A percentile compares a stretch with the other conserved stretches of the same genome.
Evolutionary conservation across 495 filamentous ascomycete species (phyloP).

Genomic region (Lindgomyces ingoldianus): DNA sequence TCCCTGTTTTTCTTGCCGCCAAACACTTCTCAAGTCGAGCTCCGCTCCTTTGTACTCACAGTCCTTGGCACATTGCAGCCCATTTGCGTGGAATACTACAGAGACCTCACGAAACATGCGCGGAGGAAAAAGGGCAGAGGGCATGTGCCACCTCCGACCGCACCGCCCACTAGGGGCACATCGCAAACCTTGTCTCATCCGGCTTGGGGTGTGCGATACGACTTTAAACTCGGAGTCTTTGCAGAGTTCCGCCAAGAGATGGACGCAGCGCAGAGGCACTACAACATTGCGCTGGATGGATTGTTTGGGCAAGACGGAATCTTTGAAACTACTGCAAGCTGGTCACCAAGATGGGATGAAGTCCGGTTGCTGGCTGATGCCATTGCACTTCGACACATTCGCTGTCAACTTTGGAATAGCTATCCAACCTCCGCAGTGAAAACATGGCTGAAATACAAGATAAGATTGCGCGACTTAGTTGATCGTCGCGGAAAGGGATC

Average conservation of each 20-base stretch:
- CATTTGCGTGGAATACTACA: constrained; percentile 75
- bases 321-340: constrained; percentile 79
- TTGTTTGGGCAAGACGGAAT: constrained; percentile 73
- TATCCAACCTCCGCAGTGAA: constrained; percentile 72
- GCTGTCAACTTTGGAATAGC: constrained; percentile 75
- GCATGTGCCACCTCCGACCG: constrained; percentile 74
- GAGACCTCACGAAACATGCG: constrained; percentile 84
- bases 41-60: constrained; percentile 64
- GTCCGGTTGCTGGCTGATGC: constrained; percentile 77
- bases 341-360: constrained; percentile 85
- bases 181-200: constrained; percentile 79
- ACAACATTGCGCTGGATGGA: constrained; percentile 79
- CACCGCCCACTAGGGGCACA: constrained; percentile 77
- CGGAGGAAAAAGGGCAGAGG: constrained; percentile 79
- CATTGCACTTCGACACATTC: constrained; percentile 73
- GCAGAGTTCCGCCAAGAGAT: constrained; percentile 90
- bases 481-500: constrained; percentile 81
- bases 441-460: constrained; percentile 72
- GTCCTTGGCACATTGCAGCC: constrained; percentile 63
- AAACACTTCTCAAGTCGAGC: constrained; percentile 59
- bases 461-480: constrained; percentile 69
- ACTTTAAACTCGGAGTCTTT: constrained; percentile 87
- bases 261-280: constrained; percentile 79
- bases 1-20: constrained; percentile 74
- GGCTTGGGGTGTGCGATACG: constrained; percentile 88